phyloP scores from a whole-genome alignment of 306 rosid genomes.

The Cicer chorassanicum region DNA sequence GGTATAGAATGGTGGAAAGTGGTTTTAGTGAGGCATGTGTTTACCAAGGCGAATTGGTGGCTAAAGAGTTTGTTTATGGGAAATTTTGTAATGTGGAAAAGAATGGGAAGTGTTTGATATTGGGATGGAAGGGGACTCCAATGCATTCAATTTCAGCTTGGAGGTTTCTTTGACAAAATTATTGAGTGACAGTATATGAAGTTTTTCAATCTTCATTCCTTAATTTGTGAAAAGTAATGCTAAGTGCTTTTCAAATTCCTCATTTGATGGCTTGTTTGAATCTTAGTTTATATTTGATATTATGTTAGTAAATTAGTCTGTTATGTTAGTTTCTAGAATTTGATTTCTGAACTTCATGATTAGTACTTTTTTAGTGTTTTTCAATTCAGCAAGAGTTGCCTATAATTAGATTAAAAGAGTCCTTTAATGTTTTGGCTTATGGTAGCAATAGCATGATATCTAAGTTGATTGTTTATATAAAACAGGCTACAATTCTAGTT shows the following conservation, averaged over 20 bases:
- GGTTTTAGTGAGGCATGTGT: constrained; percentile 61
- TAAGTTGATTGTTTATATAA: neutral
- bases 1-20: constrained; percentile 64
- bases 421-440: neutral
- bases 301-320: neutral
- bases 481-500: neutral
- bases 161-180: constrained; percentile 56
- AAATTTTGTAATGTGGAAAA: constrained; percentile 56
- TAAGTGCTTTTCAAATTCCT: neutral
- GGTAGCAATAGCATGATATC: neutral
- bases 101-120: constrained; percentile 51
- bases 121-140: constrained; percentile 87
- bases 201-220: constrained; percentile 14
- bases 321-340: too few relatives aligned
- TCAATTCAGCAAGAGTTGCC: too few relatives aligned
- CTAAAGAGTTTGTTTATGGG: constrained; percentile 50
- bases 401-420: too few relatives aligned
- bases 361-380: too few relatives aligned
- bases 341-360: too few relatives aligned
- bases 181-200: neutral
- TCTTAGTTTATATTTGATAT: neutral
- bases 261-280: neutral
- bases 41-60: constrained; percentile 66
- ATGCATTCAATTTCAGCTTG: constrained; percentile 75
- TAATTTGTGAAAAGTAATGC: neutral